Evolutionary conservation across 2,329 filamentous ascomycete genomes (phyloP), one percentile per base, ranked within the genome.

Genomic region (Venturia pyrina): DNA sequence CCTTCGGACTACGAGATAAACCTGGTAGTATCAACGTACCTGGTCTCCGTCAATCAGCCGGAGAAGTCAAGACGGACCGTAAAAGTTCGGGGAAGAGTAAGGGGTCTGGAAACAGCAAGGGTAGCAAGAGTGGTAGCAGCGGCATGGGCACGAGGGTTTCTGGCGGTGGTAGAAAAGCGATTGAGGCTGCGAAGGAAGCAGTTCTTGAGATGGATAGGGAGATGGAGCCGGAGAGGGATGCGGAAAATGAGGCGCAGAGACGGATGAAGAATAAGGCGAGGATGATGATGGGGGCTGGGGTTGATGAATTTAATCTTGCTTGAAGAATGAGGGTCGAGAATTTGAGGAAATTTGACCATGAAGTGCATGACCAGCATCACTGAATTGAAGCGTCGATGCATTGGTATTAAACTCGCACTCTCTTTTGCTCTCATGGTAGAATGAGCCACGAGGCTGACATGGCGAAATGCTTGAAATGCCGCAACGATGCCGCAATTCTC

Each of bases 1-100:
- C 89, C 34, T 99, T 96, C 74, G 95, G 88, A 1, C 79, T 99
- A 70, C 84, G 96, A 69, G 95, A 99, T 75, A 87, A 91, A 41
- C 95, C 95, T 0, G 89, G 89, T 5, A 89, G 90, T 62, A 96
- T 99, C 68, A 78, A 78, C 44, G 79, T 81, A 56, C 79, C 79
- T 0, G 81, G 80, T 5, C 73, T 84, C 64, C 74, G 83, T 48
- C 79, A 7, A 79, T 81, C 78, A 48, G 76, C 75, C 13, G 78
- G 77, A 70, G 80, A 79, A 72, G 77, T 66, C 71, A 82, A 81
- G 73, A 75, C 76, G 4, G 76, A 74, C 53, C 75, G 77, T 56
- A 76, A 74, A 50, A 70, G 70, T 43, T 74, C 71, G 19, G 76
- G 75, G 5, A 43, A 21, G 63, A 32, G 21, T 17, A 28, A 34